Evolutionary conservation across 2,329 filamentous ascomycete species (phyloP), one percentile per base, ranked within the genome.

Genomic region (Talaromyces sp.): DNA sequence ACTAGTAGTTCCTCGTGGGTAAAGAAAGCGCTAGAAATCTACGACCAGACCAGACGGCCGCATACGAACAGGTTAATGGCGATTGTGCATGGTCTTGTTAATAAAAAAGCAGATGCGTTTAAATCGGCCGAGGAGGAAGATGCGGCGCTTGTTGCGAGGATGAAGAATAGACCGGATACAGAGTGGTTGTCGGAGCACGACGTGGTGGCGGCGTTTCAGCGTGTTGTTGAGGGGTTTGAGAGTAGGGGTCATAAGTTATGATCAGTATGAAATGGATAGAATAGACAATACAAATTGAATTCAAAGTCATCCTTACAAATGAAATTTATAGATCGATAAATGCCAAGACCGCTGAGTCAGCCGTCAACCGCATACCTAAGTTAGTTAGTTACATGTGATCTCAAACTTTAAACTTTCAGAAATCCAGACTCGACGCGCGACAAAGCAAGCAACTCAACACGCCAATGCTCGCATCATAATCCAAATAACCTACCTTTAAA

Each of bases 151-250:
- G 64, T 73, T 52, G 44, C 65, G 0, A 69, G 75, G 58, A 74
- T 81, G 65, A 69, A 63, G 27, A 72, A 65, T 22, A 69, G 79
- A 4, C 68, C 70, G 2, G 72, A 80, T 59, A 73, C 74, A 5
- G 71, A 66, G 17, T 82, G 79, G 80, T 71, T 82, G 32, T 77
- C 77, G 22, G 79, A 81, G 63, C 79, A 82, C 66, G 77, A 81
- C 66, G 79, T 81, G 9, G 71, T 76, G 57, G 65, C 65, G 10
- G 71, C 75, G 11, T 81, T 79, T 65, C 42, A 47, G 42, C 42
- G 42, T 13, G 42, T 47, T 10, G 19, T 47, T 25, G 19, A 47
- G 9, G 17, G 19, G 22, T 5, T 10, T 47, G 42, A 47, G 42
- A 47, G 1, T 1, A 47, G 42, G 19, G 42, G 9, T 6, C 9